Conservation (phyloP, 1,139 yeast genomes). For the Sporopachydermia cereana region DNA sequence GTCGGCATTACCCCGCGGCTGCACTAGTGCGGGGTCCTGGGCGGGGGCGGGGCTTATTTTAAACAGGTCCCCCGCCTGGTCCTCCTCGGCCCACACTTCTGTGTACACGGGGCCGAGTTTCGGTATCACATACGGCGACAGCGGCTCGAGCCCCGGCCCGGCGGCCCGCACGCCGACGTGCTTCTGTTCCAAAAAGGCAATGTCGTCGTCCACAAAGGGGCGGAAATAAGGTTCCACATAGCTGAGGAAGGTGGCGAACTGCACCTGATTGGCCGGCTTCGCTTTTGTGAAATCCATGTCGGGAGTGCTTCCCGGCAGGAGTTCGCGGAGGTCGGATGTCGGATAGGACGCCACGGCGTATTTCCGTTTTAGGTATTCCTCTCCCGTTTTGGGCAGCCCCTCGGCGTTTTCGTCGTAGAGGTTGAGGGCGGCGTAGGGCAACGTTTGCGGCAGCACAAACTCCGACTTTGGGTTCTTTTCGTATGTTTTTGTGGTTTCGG, state of each 20-base stretch:
- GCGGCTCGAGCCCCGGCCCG: constrained; percentile 11
- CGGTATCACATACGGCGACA: constrained; percentile 46
- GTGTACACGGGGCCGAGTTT: constrained; percentile 74
- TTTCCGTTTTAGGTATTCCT: constrained; percentile 61
- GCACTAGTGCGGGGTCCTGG: constrained; percentile 27
- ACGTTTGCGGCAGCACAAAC: constrained; percentile 60
- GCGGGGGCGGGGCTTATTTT: constrained; percentile 8
- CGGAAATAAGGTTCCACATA: constrained; percentile 81
- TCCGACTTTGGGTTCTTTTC: constrained; percentile 68
- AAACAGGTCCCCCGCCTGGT: constrained; percentile 20
- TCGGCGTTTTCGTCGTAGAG: constrained; percentile 49
- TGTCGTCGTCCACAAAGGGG: constrained; percentile 66
- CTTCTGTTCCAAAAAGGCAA: constrained; percentile 57
- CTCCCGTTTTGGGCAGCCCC: constrained; percentile 45
- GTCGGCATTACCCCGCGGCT: constrained; percentile 53
- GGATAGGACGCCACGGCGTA: constrained; percentile 91
- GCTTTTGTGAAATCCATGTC: constrained; percentile 74
- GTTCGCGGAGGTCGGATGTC: constrained; percentile 54
- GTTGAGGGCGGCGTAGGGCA: constrained; percentile 64
- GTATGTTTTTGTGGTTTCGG: constrained; percentile 35
- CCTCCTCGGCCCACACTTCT: constrained; percentile 83
- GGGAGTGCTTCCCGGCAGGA: constrained; percentile 84
- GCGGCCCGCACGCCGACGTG: constrained; percentile 34
- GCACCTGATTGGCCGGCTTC: constrained; percentile 88
- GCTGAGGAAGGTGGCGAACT: constrained; percentile 75